Evolutionary conservation across 768 basidiomycete species (phyloP), one percentile per base, ranked within the genome.

Genomic region (Hydnum rufescens): DNA sequence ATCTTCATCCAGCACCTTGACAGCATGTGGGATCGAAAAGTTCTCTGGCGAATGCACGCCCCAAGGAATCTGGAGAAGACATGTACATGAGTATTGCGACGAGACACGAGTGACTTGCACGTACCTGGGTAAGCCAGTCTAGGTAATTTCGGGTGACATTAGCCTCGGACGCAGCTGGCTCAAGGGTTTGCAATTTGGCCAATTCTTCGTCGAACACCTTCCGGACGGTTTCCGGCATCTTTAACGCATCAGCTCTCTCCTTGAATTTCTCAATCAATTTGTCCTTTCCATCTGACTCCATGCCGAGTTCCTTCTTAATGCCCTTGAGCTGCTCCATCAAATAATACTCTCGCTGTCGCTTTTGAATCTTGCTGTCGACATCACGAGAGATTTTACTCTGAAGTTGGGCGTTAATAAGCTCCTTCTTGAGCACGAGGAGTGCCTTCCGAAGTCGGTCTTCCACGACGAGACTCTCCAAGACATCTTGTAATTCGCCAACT

Each of bases 201-300:
- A 97, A 65, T 63, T 97, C 93, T 67, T 96, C 90, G 42, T 99
- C 93, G 59, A 97, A 96, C 13, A 95, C 88, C 67, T 95, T 93
- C 58, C 78, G 70, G 8, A 92, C 93, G 5, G 68, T 68, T 46
- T 87, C 85, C 0, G 90, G 89, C 89, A 96, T 93, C 59, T 82
- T 84, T 58, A 92, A 65, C 52, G 67, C 65, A 19, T 73, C 76
- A 0, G 88, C 90, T 32, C 89, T 72, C 62, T 90, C 83, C 66
- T 77, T 82, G 67, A 93, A 87, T 69, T 88, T 84, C 63, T 90
- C 85, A 34, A 93, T 82, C 32, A 95, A 66, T 65, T 87, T 87
- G 65, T 93, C 90, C 71, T 93, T 93, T 3, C 89, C 89, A 55
- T 93, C 89, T 4, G 77, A 80, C 64, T 93, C 89, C 80, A 93